These are phyloP conservation scores for Tricholoma bakamatsutake DNA, from an alignment of 768 basidiomycete species.

Conservation along the genomic window DNA sequence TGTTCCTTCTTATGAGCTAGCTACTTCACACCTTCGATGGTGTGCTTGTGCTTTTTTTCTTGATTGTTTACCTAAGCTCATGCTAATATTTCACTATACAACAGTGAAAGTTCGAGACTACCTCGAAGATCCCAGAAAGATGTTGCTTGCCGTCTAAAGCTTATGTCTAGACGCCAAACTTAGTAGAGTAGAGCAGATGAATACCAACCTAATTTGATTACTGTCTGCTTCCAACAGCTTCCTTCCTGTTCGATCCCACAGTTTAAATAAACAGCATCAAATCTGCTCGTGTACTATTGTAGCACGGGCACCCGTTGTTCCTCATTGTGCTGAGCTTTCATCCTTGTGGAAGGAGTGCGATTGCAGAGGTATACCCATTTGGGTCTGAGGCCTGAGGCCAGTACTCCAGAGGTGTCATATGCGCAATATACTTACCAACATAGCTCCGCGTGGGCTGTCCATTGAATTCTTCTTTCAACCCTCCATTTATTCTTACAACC, in stretches of 20 bases:
- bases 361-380: too few relatives aligned
- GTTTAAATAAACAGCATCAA: not conserved
- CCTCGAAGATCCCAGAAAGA: conserved; percentile 91
- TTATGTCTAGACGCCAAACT: not conserved
- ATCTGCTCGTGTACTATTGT: too few relatives aligned
- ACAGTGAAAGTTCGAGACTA: conserved; percentile 89
- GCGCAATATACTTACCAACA: too few relatives aligned
- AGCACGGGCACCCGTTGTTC: too few relatives aligned
- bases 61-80: not conserved
- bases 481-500: too few relatives aligned
- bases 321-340: too few relatives aligned
- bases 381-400: too few relatives aligned
- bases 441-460: too few relatives aligned
- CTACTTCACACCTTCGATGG: too few relatives aligned
- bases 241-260: not conserved
- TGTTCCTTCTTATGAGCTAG: not conserved
- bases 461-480: too few relatives aligned
- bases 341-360: too few relatives aligned
- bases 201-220: not conserved
- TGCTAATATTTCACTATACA: not conserved
- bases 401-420: too few relatives aligned
- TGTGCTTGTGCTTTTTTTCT: not conserved
- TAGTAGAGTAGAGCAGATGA: not conserved
- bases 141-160: conserved; percentile 50
- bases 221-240: not conserved